A percentile compares a stretch with the other conserved stretches of the same genome.
Conservation (phyloP, 345 rosid species). For the Citrus glauca region DNA sequence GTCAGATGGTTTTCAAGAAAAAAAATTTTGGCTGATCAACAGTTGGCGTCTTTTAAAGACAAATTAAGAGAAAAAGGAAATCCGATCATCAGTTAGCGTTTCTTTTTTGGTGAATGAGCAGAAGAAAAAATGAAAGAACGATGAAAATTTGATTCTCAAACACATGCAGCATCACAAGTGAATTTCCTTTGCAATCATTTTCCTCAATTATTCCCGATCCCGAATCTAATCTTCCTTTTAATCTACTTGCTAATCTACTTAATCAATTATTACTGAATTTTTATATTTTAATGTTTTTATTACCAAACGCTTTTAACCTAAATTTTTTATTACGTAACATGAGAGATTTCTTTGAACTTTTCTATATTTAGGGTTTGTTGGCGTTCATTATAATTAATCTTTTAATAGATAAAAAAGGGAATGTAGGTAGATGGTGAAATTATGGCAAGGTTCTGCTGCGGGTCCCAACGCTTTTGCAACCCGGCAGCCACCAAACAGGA, state of each 20-base stretch:
- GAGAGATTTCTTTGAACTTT: neutral
- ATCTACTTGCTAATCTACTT: neutral
- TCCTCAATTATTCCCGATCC: constrained; percentile 30
- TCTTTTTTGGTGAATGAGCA: neutral
- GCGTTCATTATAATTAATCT: constrained; percentile 6
- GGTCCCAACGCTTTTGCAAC: constrained; percentile 13
- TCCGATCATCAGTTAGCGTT: neutral
- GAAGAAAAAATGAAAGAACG: constrained; percentile 9
- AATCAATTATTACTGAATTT: neutral
- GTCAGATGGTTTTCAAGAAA: too few species aligned
- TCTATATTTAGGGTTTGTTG: neutral
- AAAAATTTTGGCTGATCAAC: too few species aligned
- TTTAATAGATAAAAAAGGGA: neutral
- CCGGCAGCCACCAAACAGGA: constrained; percentile 47
- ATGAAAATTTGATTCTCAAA: constrained; percentile 30
- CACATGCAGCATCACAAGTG: constrained; percentile 35
- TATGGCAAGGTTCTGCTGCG: constrained; percentile 11
- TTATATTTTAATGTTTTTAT: neutral
- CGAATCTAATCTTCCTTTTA: constrained; percentile 19
- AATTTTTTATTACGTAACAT: too few species aligned
- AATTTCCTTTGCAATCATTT: constrained; percentile 38
- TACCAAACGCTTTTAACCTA: neutral
- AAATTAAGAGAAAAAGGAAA: neutral
- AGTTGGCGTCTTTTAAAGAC: too few species aligned
- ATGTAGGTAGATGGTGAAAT: constrained; percentile 21